Evolutionary conservation across 176 grass and related monocot species (phyloP).

Genomic region (Pontederia crassipes): DNA sequence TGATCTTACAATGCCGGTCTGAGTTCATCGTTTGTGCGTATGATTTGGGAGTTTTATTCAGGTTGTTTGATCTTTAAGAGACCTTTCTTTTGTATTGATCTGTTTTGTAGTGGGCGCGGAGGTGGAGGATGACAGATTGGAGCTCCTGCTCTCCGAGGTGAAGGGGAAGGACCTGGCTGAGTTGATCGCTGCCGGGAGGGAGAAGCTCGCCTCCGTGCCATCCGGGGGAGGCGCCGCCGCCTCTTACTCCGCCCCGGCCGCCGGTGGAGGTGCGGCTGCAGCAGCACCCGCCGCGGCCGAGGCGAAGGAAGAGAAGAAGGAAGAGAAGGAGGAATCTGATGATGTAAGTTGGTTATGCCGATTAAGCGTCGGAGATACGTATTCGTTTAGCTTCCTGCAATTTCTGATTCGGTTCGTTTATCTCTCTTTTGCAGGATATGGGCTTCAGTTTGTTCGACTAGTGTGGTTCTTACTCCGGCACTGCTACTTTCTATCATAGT

Average conservation of each 20-base stretch:
- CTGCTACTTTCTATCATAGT: no score
- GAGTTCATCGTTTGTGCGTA: neutral
- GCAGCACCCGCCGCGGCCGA: neutral
- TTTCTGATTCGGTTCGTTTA: neutral
- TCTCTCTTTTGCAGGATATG: constrained; percentile 5
- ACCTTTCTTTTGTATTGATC: neutral
- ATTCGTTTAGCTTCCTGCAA: neutral
- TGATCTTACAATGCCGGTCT: neutral
- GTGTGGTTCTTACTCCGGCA: no score
- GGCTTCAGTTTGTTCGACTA: constrained; percentile 18
- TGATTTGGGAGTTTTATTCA: neutral
- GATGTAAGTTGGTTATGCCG: neutral
- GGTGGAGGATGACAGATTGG: neutral
- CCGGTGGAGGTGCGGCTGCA: neutral
- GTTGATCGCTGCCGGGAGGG: neutral
- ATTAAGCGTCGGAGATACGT: neutral
- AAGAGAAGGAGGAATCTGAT: constrained; percentile 17
- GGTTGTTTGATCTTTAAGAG: no score
- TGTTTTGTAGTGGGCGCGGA: neutral
- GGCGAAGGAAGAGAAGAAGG: constrained; percentile 11
- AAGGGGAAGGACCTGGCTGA: constrained; percentile 3
- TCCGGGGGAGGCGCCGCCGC: constrained; percentile 1
- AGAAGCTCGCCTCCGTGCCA: constrained; percentile 1
- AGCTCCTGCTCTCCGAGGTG: neutral
- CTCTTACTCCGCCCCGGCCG: neutral